Conservation (phyloP, 805 yeast genomes). For the Yamadazyma sp. region DNA sequence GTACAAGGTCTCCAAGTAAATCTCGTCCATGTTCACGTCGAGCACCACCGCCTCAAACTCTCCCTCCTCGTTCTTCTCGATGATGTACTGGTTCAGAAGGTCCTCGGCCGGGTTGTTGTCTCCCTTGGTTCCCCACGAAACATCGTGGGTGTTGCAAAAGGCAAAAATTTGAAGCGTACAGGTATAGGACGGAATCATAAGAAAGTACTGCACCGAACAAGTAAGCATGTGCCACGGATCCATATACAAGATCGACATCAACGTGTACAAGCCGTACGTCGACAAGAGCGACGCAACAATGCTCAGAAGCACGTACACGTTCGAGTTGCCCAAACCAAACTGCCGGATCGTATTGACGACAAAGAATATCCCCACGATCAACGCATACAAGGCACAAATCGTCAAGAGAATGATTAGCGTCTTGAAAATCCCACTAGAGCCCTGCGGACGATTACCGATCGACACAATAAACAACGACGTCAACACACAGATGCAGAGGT, state of each 20-base stretch:
- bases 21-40: constrained; percentile 81
- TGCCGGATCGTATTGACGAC: constrained; percentile 53
- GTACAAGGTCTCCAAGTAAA: constrained; percentile 71
- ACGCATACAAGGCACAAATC: constrained; percentile 76
- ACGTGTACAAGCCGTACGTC: constrained; percentile 84
- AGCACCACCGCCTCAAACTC: constrained; percentile 76
- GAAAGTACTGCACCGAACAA: constrained; percentile 82
- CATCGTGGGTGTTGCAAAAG: constrained; percentile 96
- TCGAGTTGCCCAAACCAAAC: constrained; percentile 41
- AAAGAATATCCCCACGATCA: constrained; percentile 79
- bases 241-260: constrained; percentile 80
- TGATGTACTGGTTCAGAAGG: constrained; percentile 77
- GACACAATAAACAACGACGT: constrained; percentile 89
- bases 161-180: constrained; percentile 94
- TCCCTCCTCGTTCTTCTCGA: constrained; percentile 77
- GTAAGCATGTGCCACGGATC: constrained; percentile 97
- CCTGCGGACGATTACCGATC: constrained; percentile 97
- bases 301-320: constrained; percentile 59
- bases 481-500: constrained; percentile 76
- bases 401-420: constrained; percentile 70
- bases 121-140: constrained; percentile 99
- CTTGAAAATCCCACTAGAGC: constrained; percentile 78
- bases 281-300: constrained; percentile 83
- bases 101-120: constrained; percentile 67
- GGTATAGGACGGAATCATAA: constrained; percentile 87